phyloP scores from a whole-genome alignment of 768 basidiomycete genomes.

The Pulveroboletus sp. region DNA sequence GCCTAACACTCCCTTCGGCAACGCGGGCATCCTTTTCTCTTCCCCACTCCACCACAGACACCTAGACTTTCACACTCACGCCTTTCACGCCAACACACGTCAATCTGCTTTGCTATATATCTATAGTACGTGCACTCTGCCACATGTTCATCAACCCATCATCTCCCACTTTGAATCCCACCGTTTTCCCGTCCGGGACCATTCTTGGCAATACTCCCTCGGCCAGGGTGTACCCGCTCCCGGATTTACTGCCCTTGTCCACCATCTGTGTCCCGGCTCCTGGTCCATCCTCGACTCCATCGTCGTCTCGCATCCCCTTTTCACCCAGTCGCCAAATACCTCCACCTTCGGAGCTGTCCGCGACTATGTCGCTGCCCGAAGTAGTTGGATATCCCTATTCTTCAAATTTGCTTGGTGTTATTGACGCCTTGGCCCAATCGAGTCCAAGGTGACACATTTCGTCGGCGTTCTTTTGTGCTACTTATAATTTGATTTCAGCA shows the following conservation, averaged over 20 bases:
- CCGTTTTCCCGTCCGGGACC: conserved; percentile 4
- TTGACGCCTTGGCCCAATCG: neutral
- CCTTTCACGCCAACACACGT: conserved; percentile 20
- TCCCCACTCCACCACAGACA: conserved; percentile 4
- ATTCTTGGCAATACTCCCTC: conserved; percentile 4
- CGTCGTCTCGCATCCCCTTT: neutral
- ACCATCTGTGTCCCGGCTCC: conserved; percentile 5
- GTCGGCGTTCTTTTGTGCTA: neutral
- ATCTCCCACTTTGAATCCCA: conserved; percentile 17
- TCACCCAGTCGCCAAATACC: conserved; percentile 1
- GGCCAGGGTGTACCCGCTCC: conserved; percentile 9
- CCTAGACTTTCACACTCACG: conserved; percentile 20
- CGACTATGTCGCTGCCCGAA: conserved; percentile 4
- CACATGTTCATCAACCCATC: conserved; percentile 26
- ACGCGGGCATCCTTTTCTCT: conserved; percentile 11
- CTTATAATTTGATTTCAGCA: conserved; percentile 3
- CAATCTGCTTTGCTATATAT: conserved; percentile 13
- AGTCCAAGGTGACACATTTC: conserved; percentile 11
- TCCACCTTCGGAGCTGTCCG: neutral
- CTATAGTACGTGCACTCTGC: conserved; percentile 24
- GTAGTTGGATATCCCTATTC: neutral
- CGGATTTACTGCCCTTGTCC: conserved; percentile 18
- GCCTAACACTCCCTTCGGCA: conserved; percentile 9
- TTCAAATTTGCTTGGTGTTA: neutral
- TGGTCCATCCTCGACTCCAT: conserved; percentile 3